These are phyloP conservation scores for Lepidium campestre DNA, from an alignment of 441 rosid genomes.

Conservation along the genomic window DNA sequence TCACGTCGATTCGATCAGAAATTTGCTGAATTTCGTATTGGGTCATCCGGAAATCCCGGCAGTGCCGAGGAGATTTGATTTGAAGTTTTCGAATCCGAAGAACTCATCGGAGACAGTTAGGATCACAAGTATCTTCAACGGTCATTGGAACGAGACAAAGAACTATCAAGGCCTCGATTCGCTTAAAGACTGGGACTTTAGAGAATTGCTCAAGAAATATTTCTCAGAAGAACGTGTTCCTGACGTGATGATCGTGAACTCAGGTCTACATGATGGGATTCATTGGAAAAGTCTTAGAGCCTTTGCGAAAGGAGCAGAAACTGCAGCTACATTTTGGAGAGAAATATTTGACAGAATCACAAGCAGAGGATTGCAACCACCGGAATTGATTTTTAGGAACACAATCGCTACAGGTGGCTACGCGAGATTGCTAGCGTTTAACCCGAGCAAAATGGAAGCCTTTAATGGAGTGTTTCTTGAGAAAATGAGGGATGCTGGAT, in stretches of 20 bases:
- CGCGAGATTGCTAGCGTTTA: constrained; percentile 65
- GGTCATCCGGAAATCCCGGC: constrained; percentile 58
- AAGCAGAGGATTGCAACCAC: constrained; percentile 56
- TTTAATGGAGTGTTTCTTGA: constrained; percentile 71
- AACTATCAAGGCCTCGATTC: constrained; percentile 90
- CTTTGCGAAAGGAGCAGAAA: constrained; percentile 56
- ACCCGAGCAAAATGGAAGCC: constrained; percentile 89
- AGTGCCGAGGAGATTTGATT: constrained; percentile 83
- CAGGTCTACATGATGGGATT: constrained; percentile 88
- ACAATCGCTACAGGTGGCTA: constrained; percentile 90
- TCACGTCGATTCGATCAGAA: constrained; percentile 92
- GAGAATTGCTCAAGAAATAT: constrained; percentile 61
- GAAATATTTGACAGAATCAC: constrained; percentile 51
- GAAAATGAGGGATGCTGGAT: constrained; percentile 53
- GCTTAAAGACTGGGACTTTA: constrained; percentile 50
- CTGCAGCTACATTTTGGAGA: constrained; percentile 74
- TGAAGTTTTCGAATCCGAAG: constrained; percentile 63
- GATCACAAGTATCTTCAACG: constrained; percentile 93
- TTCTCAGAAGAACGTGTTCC: constrained; percentile 58
- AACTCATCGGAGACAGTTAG: constrained; percentile 65
- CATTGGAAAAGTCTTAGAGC: constrained; percentile 51
- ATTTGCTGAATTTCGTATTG: constrained; percentile 72
- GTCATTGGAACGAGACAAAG: constrained; percentile 78
- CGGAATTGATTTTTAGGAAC: constrained; percentile 60
- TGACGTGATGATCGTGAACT: constrained; percentile 76